Percentiles rank a stretch among this genome's conserved stretches.
phyloP scores from a whole-genome alignment of 495 filamentous ascomycete species.

The Hyaloscypha hepaticicola region DNA sequence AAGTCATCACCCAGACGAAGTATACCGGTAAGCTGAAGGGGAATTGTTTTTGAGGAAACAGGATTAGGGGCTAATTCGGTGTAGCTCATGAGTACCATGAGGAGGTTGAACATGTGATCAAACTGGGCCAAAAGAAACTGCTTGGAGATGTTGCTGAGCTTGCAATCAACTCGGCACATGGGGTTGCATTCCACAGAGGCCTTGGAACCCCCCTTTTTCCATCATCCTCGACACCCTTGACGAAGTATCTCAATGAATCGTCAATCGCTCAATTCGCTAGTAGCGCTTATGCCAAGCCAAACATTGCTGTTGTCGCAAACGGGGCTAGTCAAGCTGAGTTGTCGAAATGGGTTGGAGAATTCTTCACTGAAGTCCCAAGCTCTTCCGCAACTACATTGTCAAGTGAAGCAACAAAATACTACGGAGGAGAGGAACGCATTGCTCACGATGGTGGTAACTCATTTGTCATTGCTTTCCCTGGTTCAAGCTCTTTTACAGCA shows the following conservation, averaged over 20 bases:
- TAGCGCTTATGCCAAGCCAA: conserved; percentile 79
- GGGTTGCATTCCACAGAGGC: conserved; percentile 89
- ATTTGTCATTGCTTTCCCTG: conserved; percentile 87
- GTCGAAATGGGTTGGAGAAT: conserved; percentile 87
- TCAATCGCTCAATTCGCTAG: conserved; percentile 68
- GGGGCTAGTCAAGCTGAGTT: conserved; percentile 75
- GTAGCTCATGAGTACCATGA: conserved; percentile 86
- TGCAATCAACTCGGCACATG: conserved; percentile 82
- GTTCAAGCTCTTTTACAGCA: conserved; percentile 69
- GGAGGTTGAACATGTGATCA: conserved; percentile 71
- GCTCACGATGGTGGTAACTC: conserved; percentile 69
- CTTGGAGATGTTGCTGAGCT: conserved; percentile 64
- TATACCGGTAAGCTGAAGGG: conserved; percentile 69
- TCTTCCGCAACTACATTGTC: conserved; percentile 29
- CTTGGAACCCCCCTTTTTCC: conserved; percentile 77
- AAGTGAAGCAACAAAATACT: conserved; percentile 70
- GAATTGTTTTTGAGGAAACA: conserved; percentile 21
- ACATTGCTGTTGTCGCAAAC: conserved; percentile 87
- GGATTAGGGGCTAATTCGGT: conserved; percentile 5
- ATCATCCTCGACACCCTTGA: conserved; percentile 62
- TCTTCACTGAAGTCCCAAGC: conserved; percentile 64
- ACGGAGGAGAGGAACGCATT: conserved; percentile 91
- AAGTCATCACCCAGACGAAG: conserved; percentile 84
- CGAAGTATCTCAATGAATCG: conserved; percentile 74
- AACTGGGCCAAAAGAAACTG: conserved; percentile 66